phyloP scores from a whole-genome alignment of 768 basidiomycete genomes.

The Megacollybia marginata region DNA sequence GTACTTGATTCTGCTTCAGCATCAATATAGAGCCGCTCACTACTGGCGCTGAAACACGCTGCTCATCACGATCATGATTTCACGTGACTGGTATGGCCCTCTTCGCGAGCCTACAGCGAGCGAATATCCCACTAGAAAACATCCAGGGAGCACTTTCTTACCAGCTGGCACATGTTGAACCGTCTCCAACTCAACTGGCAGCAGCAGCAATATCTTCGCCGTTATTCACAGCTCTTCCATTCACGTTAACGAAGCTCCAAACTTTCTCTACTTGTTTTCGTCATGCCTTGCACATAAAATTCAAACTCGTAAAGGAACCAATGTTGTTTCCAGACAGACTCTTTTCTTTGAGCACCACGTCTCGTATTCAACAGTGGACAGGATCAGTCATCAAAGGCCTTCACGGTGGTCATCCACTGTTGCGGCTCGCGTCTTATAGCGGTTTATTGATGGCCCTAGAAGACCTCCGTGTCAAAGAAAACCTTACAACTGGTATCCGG shows the following conservation, averaged over 20 bases:
- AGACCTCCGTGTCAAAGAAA: conserved; percentile 32
- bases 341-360: conserved; percentile 26
- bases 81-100: too few relatives aligned
- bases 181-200: conserved; percentile 49
- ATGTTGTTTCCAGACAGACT: conserved; percentile 26
- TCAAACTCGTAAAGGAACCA: conserved; percentile 23
- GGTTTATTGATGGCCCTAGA: conserved; percentile 61
- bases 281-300: conserved; percentile 51
- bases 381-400: conserved; percentile 46
- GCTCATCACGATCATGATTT: too few relatives aligned
- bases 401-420: conserved; percentile 57
- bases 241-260: conserved; percentile 39
- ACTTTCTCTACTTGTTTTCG: conserved; percentile 49
- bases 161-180: conserved; percentile 43
- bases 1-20: too few relatives aligned
- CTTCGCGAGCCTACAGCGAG: too few relatives aligned
- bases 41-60: too few relatives aligned
- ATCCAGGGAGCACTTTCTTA: conserved; percentile 52
- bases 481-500: conserved; percentile 24
- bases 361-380: conserved; percentile 44
- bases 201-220: conserved; percentile 51
- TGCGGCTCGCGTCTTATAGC: conserved; percentile 53
- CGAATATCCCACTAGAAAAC: conserved; percentile 27
- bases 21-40: too few relatives aligned
- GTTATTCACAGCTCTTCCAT: conserved; percentile 37